Evolutionary conservation across 2,329 filamentous ascomycete species (phyloP).

Genomic region (Cladosporium sp.): DNA sequence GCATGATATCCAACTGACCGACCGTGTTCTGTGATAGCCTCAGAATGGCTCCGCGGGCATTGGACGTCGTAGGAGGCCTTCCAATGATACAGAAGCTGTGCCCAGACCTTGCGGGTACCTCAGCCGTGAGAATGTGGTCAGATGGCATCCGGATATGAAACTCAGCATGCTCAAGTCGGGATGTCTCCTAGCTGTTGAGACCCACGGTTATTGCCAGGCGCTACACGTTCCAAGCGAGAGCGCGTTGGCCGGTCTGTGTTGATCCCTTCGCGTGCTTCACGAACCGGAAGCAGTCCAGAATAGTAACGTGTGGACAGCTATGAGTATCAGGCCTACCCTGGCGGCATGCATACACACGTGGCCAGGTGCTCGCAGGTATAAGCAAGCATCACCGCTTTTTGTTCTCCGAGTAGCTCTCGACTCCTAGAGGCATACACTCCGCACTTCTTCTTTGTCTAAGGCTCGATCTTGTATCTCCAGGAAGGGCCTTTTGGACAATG

Average conservation of each 20-base stretch:
- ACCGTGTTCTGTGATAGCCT: not conserved
- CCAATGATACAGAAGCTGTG: not conserved
- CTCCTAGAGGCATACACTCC: not conserved
- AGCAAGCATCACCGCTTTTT: not conserved
- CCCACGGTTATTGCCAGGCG: not conserved
- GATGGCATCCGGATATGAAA: not conserved
- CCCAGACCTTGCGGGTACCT: not conserved
- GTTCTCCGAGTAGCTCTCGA: not conserved
- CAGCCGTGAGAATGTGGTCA: not conserved
- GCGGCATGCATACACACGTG: not conserved
- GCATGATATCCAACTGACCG: not conserved
- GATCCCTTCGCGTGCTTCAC: not conserved
- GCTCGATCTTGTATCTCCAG: not conserved
- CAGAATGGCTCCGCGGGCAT: not conserved
- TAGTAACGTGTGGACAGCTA: not conserved
- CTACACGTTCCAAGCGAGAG: not conserved
- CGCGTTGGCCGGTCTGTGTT: not conserved
- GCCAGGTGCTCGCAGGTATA: not conserved
- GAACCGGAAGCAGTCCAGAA: not conserved
- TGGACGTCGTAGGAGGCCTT: not conserved
- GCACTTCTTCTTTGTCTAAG: not conserved
- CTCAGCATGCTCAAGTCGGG: not conserved
- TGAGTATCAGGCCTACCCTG: not conserved
- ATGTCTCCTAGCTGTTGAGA: not conserved
- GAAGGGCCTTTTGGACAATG: not conserved